Conservation (phyloP, 1,139 yeast genomes). For the Diutina catenulata region DNA sequence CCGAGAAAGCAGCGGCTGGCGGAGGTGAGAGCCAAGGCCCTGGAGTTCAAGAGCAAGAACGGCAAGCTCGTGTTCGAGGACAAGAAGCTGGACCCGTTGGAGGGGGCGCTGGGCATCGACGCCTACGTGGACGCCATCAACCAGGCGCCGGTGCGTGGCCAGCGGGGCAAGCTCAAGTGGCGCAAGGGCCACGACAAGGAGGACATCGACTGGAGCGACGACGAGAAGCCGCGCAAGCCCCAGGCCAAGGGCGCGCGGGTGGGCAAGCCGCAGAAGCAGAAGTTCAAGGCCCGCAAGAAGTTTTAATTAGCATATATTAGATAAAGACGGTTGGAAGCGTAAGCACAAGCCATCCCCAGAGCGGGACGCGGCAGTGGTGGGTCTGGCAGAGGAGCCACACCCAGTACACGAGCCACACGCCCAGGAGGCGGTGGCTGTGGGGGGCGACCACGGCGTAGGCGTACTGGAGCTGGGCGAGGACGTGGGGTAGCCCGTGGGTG, state of each 20-base stretch:
- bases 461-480: too few species aligned
- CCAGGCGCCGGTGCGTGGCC: slow-evolving; percentile 90
- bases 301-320: too few species aligned
- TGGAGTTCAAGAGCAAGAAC: slow-evolving; percentile 21
- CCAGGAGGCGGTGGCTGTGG: too few species aligned
- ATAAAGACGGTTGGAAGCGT: too few species aligned
- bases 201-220: slow-evolving; percentile 41
- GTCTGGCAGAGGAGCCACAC: too few species aligned
- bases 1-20: slow-evolving; percentile 44
- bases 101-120: slow-evolving; percentile 53
- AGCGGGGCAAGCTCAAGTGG: slow-evolving; percentile 79
- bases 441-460: too few species aligned
- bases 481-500: too few species aligned
- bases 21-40: slow-evolving; percentile 16
- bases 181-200: slow-evolving; percentile 42
- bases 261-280: slow-evolving; percentile 29
- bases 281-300: slow-evolving; percentile 50
- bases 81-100: slow-evolving; percentile 30
- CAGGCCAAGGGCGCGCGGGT: slow-evolving; percentile 13
- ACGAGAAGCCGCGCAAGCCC: slow-evolving; percentile 14
- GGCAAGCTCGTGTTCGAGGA: slow-evolving; percentile 44
- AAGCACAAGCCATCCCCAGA: too few species aligned
- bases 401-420: too few species aligned
- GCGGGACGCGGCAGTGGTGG: too few species aligned
- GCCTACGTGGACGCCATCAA: slow-evolving; percentile 91